These are phyloP conservation scores for Beauveria sp. DNA, from an alignment of 2,329 filamentous ascomycete genomes.

Conservation along the genomic window DNA sequence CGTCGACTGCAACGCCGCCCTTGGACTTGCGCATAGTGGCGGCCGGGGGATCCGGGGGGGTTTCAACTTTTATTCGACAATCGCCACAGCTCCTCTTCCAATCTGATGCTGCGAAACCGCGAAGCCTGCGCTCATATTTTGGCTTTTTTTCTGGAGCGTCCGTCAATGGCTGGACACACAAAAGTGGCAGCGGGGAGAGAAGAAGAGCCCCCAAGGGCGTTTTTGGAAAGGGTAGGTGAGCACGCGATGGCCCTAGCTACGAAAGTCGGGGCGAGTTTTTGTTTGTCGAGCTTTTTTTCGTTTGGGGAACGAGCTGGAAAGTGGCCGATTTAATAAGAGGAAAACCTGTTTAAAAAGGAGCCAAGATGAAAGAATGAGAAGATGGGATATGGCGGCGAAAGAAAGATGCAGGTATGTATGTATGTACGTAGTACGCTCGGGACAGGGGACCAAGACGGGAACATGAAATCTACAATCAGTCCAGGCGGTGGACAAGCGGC, in stretches of 20 bases:
- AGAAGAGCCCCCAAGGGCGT: not conserved
- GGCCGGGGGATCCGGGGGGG: not conserved
- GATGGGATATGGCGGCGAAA: not conserved
- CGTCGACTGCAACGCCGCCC: slow-evolving; percentile 18
- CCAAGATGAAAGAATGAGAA: not conserved
- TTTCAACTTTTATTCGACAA: not conserved
- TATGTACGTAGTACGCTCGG: no score
- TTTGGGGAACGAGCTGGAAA: not conserved
- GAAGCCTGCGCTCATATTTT: slow-evolving; percentile 11
- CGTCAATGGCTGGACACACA: not conserved
- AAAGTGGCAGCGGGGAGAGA: not conserved
- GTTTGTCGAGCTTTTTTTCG: not conserved
- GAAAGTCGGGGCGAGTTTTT: not conserved
- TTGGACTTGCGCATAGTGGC: slow-evolving; percentile 15
- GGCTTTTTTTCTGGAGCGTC: not conserved
- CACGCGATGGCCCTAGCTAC: slow-evolving; percentile 5
- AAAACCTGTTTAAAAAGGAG: not conserved
- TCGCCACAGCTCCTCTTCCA: slow-evolving; percentile 3
- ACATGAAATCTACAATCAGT: no score
- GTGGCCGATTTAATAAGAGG: not conserved
- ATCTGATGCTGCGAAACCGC: not conserved
- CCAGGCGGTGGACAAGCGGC: not conserved
- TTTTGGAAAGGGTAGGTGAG: not conserved
- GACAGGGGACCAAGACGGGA: not conserved
- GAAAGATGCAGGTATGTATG: not conserved